Percentiles rank a stretch among this genome's conserved stretches.
These are phyloP conservation scores for Lachnellula hyalina DNA, from an alignment of 2,329 filamentous ascomycete genomes.

Conservation along the genomic window DNA sequence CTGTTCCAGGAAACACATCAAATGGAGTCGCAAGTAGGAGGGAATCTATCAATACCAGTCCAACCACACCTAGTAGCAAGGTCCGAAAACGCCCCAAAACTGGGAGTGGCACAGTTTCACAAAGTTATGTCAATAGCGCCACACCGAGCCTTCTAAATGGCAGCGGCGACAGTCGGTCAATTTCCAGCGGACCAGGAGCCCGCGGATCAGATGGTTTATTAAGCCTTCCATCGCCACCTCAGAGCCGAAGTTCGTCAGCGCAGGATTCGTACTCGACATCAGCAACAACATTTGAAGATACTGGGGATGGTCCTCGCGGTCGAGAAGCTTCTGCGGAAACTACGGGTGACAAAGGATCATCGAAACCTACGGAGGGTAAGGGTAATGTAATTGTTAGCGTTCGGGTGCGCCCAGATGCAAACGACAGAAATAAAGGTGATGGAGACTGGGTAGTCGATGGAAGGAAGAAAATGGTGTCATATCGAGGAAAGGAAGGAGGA, in stretches of 20 bases:
- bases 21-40: conserved; percentile 12
- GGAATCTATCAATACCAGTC: conserved; percentile 23
- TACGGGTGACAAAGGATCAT: conserved; percentile 36
- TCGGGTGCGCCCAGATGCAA: conserved; percentile 78
- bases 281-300: conserved; percentile 82
- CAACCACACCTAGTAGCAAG: conserved; percentile 17
- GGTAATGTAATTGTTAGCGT: conserved; percentile 97
- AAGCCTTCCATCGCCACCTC: conserved; percentile 74
- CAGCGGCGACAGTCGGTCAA: conserved; percentile 70
- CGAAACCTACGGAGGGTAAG: conserved; percentile 63
- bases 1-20: conserved; percentile 11
- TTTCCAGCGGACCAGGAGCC: conserved; percentile 53
- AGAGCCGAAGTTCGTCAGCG: conserved; percentile 86
- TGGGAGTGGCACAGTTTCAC: conserved; percentile 30
- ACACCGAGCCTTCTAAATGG: conserved; percentile 76
- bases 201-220: conserved; percentile 70
- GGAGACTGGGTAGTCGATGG: conserved; percentile 92
- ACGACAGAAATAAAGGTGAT: conserved; percentile 56
- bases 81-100: conserved; percentile 27
- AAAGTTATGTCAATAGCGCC: conserved; percentile 33
- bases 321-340: conserved; percentile 22
- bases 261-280: conserved; percentile 90
- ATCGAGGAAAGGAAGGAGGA: conserved; percentile 81
- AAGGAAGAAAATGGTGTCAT: conserved; percentile 74
- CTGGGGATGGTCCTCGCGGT: conserved; percentile 48